Base-by-base conservation (phyloP, 768 basidiomycete species). In the Gymnopilus dilepis region DNA sequence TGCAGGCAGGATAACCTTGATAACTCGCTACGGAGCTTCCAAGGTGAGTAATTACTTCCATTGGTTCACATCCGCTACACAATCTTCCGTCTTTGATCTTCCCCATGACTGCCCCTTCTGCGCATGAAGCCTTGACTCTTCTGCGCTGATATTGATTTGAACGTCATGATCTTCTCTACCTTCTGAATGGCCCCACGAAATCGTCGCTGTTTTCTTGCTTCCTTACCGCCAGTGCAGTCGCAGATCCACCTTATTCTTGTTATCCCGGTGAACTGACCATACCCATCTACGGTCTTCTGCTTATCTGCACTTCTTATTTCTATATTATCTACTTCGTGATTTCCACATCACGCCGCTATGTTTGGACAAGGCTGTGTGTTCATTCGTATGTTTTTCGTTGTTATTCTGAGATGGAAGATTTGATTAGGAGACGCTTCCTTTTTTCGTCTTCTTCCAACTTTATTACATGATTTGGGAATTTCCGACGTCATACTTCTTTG, bases 11-110 rank as follows among this genome's bases (percentile, higher is more conserved):
- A 86, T 99, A 13, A 94, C 94, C 0, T 72, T 99, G 31, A 99
- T 99, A 62, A 94, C 94, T 3, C 86, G 97, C 26, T 99, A 98
- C 73, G 97, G 97, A 3, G 95, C 94, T 0, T 79, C 79, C 2
- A 95, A 96, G 82, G 94, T 90, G 64, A 24, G 73, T 43, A 5
- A 19, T 42, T 60, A 26, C 55, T 63, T 63, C n/a, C 13, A 41
- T 40, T 56, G 50, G 47, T 19, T 30, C 38, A 24, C n/a, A 13
- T 41, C 40, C 2, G 34, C 60, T 53, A n/a, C n/a, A n/a, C n/a
- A n/a, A n/a, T 56, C 24, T 34, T 6, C 42, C 54, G 31, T 26
- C 26, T 13, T 30, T 50, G 17, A 34, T 45, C 52, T 47, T 12
- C 43, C 17, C 38, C 48, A 24, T 22, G 43, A 26, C 33, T 37